These are phyloP conservation scores for Cercophora samala DNA, from an alignment of 495 filamentous ascomycete genomes.

Conservation along the genomic window DNA sequence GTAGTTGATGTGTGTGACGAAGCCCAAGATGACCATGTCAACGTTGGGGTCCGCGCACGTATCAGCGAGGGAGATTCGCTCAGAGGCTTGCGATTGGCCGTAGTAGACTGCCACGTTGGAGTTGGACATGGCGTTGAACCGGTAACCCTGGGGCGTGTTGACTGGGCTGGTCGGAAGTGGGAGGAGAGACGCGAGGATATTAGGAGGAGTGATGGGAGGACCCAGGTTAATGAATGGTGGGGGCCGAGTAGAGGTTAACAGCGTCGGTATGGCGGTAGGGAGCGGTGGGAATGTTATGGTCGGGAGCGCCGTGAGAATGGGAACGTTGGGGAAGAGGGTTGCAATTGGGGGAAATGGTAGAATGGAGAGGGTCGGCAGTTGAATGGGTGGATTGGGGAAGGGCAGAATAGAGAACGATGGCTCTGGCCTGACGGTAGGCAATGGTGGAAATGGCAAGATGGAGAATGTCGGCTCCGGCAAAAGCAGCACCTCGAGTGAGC, in stretches of 20 bases:
- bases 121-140: constrained; percentile 16
- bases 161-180: background rate
- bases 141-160: constrained; percentile 4
- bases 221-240: background rate
- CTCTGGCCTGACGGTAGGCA: background rate
- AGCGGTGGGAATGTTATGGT: background rate
- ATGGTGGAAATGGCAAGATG: background rate
- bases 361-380: background rate
- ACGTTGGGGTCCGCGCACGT: constrained; percentile 22
- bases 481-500: constrained; percentile 2
- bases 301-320: background rate
- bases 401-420: background rate
- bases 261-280: background rate
- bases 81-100: constrained; percentile 9
- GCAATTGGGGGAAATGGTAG: background rate
- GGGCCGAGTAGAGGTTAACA: background rate
- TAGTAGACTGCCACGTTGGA: constrained; percentile 22
- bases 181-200: background rate
- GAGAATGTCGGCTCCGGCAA: constrained; percentile 3
- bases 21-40: constrained; percentile 25
- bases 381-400: background rate
- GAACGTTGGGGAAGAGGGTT: background rate
- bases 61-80: constrained; percentile 9
- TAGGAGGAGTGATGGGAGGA: background rate
- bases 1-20: constrained; percentile 14